Evolutionary conservation across 2,329 filamentous ascomycete species (phyloP), one percentile per base, ranked within the genome.

Genomic region (Diaporthe sp.): DNA sequence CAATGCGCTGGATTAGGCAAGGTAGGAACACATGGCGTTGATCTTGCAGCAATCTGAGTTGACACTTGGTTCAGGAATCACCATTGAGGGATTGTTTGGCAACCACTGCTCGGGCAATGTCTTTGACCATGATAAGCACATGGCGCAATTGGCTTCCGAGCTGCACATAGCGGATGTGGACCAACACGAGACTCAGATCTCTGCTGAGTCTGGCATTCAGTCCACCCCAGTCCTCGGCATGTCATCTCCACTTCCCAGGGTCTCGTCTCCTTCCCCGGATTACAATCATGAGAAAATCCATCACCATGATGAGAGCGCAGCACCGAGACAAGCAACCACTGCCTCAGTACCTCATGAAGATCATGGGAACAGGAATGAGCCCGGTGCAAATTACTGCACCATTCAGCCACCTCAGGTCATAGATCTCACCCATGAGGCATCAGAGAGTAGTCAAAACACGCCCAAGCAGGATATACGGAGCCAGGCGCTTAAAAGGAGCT

Each of bases 61-160:
- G n/a, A 72, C 53, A n/a, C 35, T 30, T 9, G 27, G 13, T 32
- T 0, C 66, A 85, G 88, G 79, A 1, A 83, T 92, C 10, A 92
- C 91, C 8, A 93, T 98, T 76, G 77, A 85, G n/a, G 84, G 82
- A 0, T 86, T 98, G 0, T 98, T 98, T 78, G 94, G 94, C 0
- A 82, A 90, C 30, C 83, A 91, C 37, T 97, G 95, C 81, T 90
- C 89, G 0, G 88, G 85, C 0, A 80, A 85, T 0, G 76, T 76
- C 0, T 97, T 96, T 79, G 83, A 85, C 1, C 92, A 96, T 78
- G 94, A 97, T 77, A 55, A 80, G 8, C 78, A 89, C 71, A 92
- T 95, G 88, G 83, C 86, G 71, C 79, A 81, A 19, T 73, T 82
- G 55, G 44, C 39, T 4, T 25, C 42, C 2, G 50, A 68, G 50